These are phyloP conservation scores for Claviceps fusiformis DNA, from an alignment of 2,329 filamentous ascomycete species.

Conservation along the genomic window DNA sequence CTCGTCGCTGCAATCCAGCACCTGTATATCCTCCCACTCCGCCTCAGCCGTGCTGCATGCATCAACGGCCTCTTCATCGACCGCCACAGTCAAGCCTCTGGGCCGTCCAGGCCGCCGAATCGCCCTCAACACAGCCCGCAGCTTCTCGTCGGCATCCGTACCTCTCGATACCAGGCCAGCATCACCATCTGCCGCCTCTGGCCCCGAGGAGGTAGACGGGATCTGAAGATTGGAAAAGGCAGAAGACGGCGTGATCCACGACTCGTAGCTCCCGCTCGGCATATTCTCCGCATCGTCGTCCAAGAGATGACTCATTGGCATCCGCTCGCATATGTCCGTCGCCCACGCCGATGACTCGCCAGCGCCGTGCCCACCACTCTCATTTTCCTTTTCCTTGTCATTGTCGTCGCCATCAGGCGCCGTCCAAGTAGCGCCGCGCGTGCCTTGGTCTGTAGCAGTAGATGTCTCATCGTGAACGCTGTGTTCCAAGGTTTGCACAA, in stretches of 20 bases:
- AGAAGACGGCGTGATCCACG: no score
- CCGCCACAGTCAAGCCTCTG: neutral
- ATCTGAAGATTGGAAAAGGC: no score
- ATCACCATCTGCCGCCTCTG: neutral
- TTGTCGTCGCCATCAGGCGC: no score
- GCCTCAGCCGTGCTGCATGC: no score
- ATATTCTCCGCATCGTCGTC: neutral
- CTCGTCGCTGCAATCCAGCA: neutral
- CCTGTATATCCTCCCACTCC: neutral
- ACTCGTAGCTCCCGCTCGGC: neutral
- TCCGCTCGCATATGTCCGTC: neutral
- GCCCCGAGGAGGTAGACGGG: no score
- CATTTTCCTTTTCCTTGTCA: neutral
- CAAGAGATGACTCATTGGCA: neutral
- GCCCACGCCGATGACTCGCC: no score
- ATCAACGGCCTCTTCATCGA: neutral
- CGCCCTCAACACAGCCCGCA: neutral
- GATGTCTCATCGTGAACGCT: neutral
- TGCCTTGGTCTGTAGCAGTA: neutral
- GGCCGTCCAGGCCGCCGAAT: neutral
- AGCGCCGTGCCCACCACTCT: neutral
- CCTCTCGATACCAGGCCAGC: no score
- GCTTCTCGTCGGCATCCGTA: neutral
- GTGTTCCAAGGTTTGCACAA: neutral
- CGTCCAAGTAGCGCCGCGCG: no score